Evolutionary conservation across 2,329 filamentous ascomycete genomes (phyloP).

Genomic region (Chalaropsis thielavioides): DNA sequence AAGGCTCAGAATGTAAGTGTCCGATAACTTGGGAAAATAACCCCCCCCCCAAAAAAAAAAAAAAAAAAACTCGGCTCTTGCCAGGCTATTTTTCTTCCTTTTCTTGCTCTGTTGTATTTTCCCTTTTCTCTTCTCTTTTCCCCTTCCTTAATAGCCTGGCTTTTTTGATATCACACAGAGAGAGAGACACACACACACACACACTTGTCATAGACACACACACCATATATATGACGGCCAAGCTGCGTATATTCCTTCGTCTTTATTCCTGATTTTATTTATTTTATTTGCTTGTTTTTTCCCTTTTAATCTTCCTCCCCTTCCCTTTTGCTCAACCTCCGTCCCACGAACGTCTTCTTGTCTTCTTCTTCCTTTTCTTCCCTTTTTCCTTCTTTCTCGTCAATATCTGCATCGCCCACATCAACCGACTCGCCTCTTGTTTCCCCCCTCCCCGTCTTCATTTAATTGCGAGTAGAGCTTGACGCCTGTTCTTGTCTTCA

Average conservation of each 20-base stretch:
- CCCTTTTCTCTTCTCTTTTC: background rate
- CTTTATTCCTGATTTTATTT: background rate
- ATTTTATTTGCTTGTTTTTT: background rate
- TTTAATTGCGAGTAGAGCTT: background rate
- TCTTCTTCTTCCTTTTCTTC: slow-evolving; percentile 6
- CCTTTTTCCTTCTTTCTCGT: slow-evolving; percentile 1
- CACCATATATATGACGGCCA: no score
- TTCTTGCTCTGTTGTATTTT: background rate
- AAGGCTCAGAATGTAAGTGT: slow-evolving; percentile 18
- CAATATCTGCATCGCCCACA: background rate
- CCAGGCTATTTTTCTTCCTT: background rate
- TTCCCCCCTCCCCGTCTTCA: background rate
- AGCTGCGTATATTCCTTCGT: background rate
- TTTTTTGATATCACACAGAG: background rate
- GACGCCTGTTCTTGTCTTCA: background rate
- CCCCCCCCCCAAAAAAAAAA: background rate
- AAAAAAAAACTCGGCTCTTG: background rate
- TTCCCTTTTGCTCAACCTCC: slow-evolving; percentile 6
- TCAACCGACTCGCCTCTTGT: slow-evolving; percentile 8
- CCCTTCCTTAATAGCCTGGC: background rate
- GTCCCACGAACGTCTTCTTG: background rate
- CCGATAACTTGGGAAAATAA: slow-evolving; percentile 9
- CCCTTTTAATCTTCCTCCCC: slow-evolving; percentile 10
- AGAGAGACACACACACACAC: no score
- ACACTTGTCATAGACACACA: no score